Conservation (phyloP, 2,329 filamentous ascomycete species). For the Davidsoniella eucalypti region DNA sequence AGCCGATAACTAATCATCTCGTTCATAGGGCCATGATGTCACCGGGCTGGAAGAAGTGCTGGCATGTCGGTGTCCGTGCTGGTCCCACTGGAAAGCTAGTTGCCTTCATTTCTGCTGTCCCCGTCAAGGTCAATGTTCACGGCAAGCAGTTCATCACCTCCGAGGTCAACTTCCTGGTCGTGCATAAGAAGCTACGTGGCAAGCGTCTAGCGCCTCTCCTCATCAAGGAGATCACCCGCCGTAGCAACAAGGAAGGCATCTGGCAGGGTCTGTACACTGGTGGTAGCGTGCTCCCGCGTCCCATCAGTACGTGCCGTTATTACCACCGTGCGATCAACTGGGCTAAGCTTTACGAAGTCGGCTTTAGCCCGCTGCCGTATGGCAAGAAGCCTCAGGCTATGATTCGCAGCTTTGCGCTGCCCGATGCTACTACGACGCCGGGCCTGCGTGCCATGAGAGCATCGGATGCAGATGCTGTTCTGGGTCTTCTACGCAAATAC, state of each 20-base stretch:
- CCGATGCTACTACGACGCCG: constrained; percentile 52
- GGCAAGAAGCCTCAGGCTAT: constrained; percentile 76
- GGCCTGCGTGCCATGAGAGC: constrained; percentile 67
- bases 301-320: constrained; percentile 85
- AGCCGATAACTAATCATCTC: background rate
- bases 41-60: constrained; percentile 83
- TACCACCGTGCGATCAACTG: constrained; percentile 89
- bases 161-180: constrained; percentile 95
- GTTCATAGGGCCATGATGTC: constrained; percentile 67
- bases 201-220: constrained; percentile 86
- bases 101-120: constrained; percentile 89
- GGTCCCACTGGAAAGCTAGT: constrained; percentile 72
- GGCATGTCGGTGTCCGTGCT: constrained; percentile 88
- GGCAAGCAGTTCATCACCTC: constrained; percentile 59
- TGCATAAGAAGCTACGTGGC: constrained; percentile 92
- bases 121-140: constrained; percentile 66
- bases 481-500: constrained; percentile 60
- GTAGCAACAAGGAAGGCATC: constrained; percentile 71
- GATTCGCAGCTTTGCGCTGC: constrained; percentile 70
- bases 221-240: constrained; percentile 92
- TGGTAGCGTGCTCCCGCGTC: constrained; percentile 77
- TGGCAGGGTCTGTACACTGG: constrained; percentile 96
- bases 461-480: constrained; percentile 62
- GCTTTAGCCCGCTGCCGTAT: constrained; percentile 75
- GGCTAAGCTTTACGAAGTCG: constrained; percentile 88